Evolutionary conservation across 1,284 basidiomycete species (phyloP).

Genomic region (Boletus mariae): DNA sequence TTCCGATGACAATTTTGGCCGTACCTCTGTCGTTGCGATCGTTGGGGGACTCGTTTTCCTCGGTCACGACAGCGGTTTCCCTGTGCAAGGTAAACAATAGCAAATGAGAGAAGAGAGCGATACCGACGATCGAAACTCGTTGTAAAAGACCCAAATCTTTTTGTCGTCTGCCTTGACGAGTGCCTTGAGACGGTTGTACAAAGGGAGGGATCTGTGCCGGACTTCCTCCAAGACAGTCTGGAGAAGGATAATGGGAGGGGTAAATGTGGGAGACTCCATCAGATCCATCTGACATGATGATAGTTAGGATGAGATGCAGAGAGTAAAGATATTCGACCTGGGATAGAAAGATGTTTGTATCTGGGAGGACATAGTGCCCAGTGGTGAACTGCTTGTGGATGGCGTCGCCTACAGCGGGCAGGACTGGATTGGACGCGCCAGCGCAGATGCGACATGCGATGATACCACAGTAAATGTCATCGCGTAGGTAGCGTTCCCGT

Average conservation of each 20-base stretch:
- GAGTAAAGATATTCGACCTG: slow-evolving; percentile 44
- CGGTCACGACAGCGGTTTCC: slow-evolving; percentile 73
- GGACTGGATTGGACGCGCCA: slow-evolving; percentile 35
- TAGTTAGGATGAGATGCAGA: slow-evolving; percentile 1
- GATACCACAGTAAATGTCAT: slow-evolving; percentile 92
- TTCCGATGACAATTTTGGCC: slow-evolving; percentile 8
- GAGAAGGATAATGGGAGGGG: slow-evolving; percentile 79
- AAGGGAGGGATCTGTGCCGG: slow-evolving; percentile 87
- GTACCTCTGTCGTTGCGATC: slow-evolving; percentile 90
- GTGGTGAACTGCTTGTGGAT: slow-evolving; percentile 52
- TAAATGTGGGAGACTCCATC: slow-evolving; percentile 73
- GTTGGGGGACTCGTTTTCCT: slow-evolving; percentile 79
- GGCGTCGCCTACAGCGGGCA: slow-evolving; percentile 50
- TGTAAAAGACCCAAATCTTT: slow-evolving; percentile 85
- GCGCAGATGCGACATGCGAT: slow-evolving; percentile 64
- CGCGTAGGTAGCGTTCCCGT: slow-evolving; percentile 91
- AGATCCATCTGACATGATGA: slow-evolving; percentile 76
- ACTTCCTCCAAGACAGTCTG: slow-evolving; percentile 98
- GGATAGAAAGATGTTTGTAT: slow-evolving; percentile 94
- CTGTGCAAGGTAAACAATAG: slow-evolving; percentile 36
- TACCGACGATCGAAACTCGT: slow-evolving; percentile 79
- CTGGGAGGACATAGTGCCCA: slow-evolving; percentile 86
- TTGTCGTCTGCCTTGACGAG: slow-evolving; percentile 81
- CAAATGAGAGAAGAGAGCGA: not conserved
- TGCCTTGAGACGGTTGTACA: slow-evolving; percentile 88